Evolutionary conservation across 345 rosid species (phyloP).

Genomic region (Gynandropsis gynandra): DNA sequence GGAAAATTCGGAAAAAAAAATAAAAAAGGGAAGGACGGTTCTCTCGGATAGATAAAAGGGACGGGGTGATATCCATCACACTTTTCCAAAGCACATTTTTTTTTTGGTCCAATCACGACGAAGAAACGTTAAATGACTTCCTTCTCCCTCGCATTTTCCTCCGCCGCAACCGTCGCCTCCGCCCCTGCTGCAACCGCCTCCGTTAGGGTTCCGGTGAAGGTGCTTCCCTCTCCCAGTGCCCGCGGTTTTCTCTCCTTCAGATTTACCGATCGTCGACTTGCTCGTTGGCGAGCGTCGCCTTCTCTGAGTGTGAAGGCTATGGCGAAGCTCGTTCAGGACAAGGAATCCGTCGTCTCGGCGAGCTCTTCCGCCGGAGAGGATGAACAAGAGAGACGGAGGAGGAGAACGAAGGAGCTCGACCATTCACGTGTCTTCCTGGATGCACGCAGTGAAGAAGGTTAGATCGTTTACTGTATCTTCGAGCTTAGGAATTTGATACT

Average conservation of each 20-base stretch:
- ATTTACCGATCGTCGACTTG: slow-evolving; percentile 25
- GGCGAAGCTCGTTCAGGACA: slow-evolving; percentile 60
- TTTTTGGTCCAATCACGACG: slow-evolving; percentile 22
- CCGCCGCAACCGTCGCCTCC: slow-evolving; percentile 33
- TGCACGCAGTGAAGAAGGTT: slow-evolving; percentile 71
- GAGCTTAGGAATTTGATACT: slow-evolving; percentile 7
- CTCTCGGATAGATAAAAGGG: slow-evolving; percentile 24
- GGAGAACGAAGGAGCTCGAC: slow-evolving; percentile 22
- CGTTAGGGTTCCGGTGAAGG: slow-evolving; percentile 30
- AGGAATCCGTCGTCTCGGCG: slow-evolving; percentile 37
- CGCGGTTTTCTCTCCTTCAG: slow-evolving; percentile 21
- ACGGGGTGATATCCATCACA: slow-evolving; percentile 22
- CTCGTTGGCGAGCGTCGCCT: slow-evolving; percentile 26
- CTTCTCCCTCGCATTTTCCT: slow-evolving; percentile 34
- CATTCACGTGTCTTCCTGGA: slow-evolving; percentile 67
- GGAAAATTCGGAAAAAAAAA: neutral
- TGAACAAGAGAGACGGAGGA: slow-evolving; percentile 16
- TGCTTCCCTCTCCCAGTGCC: slow-evolving; percentile 23
- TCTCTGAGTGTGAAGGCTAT: slow-evolving; percentile 38
- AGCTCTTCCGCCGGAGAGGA: slow-evolving; percentile 21
- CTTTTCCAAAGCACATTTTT: slow-evolving; percentile 6
- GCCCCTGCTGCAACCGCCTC: slow-evolving; percentile 29
- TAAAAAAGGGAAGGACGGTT: slow-evolving; percentile 9
- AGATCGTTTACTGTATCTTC: neutral
- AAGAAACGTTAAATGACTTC: slow-evolving; percentile 33